phyloP scores from a whole-genome alignment of 768 basidiomycete species.

The Amanita pseudoporphyria region DNA sequence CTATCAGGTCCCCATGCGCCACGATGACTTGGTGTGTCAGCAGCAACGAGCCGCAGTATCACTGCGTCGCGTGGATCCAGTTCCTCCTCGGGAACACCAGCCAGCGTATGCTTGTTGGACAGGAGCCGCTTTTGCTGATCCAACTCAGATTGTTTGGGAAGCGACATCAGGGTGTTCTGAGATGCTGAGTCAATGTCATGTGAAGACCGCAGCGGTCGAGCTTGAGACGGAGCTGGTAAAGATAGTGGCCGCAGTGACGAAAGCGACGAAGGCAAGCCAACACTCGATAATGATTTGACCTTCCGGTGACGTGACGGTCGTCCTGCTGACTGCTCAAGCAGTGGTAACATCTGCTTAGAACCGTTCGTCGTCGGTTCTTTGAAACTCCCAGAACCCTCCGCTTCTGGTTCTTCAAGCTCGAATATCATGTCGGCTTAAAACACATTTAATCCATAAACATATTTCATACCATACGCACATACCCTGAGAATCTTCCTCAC shows the following conservation, averaged over 20 bases:
- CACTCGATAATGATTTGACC: conserved; percentile 21
- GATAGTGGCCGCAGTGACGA: conserved; percentile 56
- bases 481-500: conserved; percentile 36
- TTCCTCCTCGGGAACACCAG: conserved; percentile 15
- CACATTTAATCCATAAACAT: neutral
- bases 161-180: conserved; percentile 19
- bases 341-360: conserved; percentile 25
- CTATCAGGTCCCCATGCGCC: conserved; percentile 59
- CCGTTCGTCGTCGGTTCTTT: conserved; percentile 18
- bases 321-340: conserved; percentile 31
- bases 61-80: conserved; percentile 32
- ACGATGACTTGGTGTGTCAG: conserved; percentile 60
- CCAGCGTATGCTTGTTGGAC: neutral
- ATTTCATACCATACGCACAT: conserved; percentile 12
- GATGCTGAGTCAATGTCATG: conserved; percentile 29
- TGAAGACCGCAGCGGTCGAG: conserved; percentile 35
- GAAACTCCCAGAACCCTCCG: conserved; percentile 22
- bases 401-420: conserved; percentile 58
- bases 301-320: conserved; percentile 23
- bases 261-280: conserved; percentile 46
- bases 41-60: conserved; percentile 55
- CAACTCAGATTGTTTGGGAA: conserved; percentile 16
- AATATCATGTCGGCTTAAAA: conserved; percentile 52
- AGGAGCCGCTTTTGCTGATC: neutral
- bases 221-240: conserved; percentile 55